Conservation (phyloP, 306 rosid species). For the Fragaria ananassa region DNA sequence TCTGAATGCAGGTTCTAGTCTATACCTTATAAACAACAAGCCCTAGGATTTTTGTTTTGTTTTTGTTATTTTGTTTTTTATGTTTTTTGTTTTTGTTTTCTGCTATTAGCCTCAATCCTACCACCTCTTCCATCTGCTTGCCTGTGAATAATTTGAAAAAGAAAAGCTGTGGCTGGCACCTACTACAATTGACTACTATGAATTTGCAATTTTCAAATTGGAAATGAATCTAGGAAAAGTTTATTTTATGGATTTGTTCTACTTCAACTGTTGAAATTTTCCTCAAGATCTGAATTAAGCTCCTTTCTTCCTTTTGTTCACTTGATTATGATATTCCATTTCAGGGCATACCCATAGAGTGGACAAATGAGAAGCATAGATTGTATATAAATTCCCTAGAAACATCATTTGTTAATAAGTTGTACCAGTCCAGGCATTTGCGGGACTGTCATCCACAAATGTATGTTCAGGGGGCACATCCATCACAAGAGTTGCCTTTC, state of each 20-base stretch:
- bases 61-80: no score
- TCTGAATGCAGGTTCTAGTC: not conserved
- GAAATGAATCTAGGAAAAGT: not conserved
- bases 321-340: conserved; percentile 7
- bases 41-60: not conserved
- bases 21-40: not conserved
- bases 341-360: conserved; percentile 50
- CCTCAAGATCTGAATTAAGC: not conserved
- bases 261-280: not conserved
- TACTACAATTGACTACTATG: not conserved
- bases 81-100: not conserved
- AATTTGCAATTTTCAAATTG: not conserved
- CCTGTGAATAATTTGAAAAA: conserved; percentile 6
- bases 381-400: conserved; percentile 69
- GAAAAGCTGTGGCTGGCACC: not conserved
- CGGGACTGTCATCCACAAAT: conserved; percentile 33
- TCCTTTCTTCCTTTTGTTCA: not conserved
- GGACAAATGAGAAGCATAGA: conserved; percentile 82
- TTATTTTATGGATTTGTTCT: not conserved
- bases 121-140: conserved; percentile 6
- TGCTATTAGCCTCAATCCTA: not conserved
- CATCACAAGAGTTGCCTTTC: conserved; percentile 30
- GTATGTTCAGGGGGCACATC: conserved; percentile 24
- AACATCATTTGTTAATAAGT: conserved; percentile 68
- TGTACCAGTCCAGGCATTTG: conserved; percentile 43